Evolutionary conservation across 148 eudicot genomes (phyloP), one percentile per base, ranked within the genome.

Genomic region (Cornus kousa): DNA sequence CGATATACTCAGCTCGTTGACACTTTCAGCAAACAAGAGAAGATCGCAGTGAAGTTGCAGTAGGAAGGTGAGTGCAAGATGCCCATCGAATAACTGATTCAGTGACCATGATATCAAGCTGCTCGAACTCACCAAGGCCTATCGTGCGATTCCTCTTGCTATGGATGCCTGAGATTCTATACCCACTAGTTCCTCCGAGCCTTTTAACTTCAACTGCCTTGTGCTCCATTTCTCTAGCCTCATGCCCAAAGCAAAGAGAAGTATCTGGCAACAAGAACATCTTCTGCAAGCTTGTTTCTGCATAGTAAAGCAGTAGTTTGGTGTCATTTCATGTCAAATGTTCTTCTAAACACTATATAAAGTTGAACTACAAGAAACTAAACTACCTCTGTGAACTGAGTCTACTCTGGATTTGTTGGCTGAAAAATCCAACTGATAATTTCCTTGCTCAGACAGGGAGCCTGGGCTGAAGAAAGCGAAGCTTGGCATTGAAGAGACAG

Each of bases 51-150:
- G 98, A 88, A 11, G 98, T 74, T 22, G 95, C 86, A 16, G 89
- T 88, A 2, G 96, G 88, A 14, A 95, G 82, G 71, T 91, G 77
- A 13, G 96, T 93, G 92, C 97, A 93, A 1, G 98, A 95, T 3
- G 91, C 98, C 98, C 98, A 93, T 28, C 98, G 91, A 71, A 91
- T 93, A 23, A 95, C 92, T 5, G 97, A 87, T 77, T 93, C 94
- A 9, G 90, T 88, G 37, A 87, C 92, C 68, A 89, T 82, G 1
- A 90, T 77, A 82, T 89, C 94, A 19, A 93, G 73, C 82, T 91
- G 94, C 62, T 91, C 89, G 40, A 91, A 85, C 84, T 95, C 98
- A 23, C 98, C 96, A 48, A 95, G 82, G 9, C 98, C 94, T 1
- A 95, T 95, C 9, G 98, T 95, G 12, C 87, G 88, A 74, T 95